Evolutionary conservation across 768 basidiomycete species (phyloP).

Genomic region (Cyathus striatus): DNA sequence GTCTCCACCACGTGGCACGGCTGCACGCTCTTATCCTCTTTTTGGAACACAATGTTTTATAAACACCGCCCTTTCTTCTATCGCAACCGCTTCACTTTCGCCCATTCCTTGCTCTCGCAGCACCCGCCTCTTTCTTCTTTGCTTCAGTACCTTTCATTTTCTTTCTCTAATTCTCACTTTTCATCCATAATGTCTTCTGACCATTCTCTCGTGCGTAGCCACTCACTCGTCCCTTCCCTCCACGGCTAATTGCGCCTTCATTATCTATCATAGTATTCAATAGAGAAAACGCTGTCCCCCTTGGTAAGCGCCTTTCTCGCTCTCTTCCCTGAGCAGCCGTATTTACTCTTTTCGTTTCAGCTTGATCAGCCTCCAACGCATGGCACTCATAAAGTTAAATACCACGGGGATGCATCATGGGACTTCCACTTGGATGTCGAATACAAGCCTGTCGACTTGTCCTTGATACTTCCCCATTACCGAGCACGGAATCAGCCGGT

Average conservation of each 20-base stretch:
- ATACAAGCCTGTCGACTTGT: conserved; percentile 51
- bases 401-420: conserved; percentile 54
- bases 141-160: conserved; percentile 6
- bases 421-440: conserved; percentile 59
- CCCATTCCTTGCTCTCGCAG: conserved; percentile 4
- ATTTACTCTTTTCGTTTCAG: conserved; percentile 2
- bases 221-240: background rate
- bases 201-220: conserved; percentile 29
- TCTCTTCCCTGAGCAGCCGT: background rate
- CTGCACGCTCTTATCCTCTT: conserved; percentile 19
- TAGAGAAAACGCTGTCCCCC: conserved; percentile 4
- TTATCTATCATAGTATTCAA: background rate
- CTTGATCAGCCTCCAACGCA: conserved; percentile 20
- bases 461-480: conserved; percentile 72
- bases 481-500: conserved; percentile 71
- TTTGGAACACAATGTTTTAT: conserved; percentile 18
- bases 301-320: conserved; percentile 4
- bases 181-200: conserved; percentile 25
- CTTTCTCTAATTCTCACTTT: conserved; percentile 4
- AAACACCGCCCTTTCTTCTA: conserved; percentile 13
- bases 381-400: conserved; percentile 64
- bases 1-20: conserved; percentile 22
- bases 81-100: background rate
- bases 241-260: background rate
- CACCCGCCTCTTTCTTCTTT: conserved; percentile 6